Percentiles rank a stretch among this genome's conserved stretches.
Conservation (phyloP, 73 alveolate genomes). For the Paramecium sexaurelia region DNA sequence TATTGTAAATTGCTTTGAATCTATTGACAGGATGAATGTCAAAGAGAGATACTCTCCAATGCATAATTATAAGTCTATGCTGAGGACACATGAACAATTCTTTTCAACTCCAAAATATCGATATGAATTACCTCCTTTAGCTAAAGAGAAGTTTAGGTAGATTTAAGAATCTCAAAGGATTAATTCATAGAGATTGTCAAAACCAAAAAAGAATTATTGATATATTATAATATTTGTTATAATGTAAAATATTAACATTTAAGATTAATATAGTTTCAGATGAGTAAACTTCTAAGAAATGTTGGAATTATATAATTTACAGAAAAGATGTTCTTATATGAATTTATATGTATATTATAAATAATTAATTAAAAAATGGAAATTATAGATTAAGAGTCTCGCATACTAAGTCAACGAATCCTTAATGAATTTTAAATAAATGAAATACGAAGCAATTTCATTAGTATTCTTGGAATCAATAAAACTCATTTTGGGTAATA, state of each 20-base stretch:
- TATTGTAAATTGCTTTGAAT: background rate
- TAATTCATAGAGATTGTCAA: background rate
- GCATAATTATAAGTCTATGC: background rate
- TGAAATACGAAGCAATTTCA: background rate
- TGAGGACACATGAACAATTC: background rate
- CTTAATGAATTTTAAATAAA: background rate
- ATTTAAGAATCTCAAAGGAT: background rate
- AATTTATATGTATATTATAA: background rate
- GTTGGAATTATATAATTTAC: background rate
- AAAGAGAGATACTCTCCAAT: background rate
- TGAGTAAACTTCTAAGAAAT: no score
- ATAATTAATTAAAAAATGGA: background rate
- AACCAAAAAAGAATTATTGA: background rate
- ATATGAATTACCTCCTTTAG: background rate
- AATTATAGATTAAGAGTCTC: background rate
- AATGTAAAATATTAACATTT: no score
- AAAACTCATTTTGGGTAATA: background rate
- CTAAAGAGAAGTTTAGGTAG: background rate
- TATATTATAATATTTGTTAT: background rate
- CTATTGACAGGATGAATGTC: background rate
- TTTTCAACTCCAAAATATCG: background rate
- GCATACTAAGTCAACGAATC: background rate
- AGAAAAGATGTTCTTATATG: background rate
- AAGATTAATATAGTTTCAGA: no score
- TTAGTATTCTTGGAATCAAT: background rate